These are phyloP conservation scores for Candida germanica DNA, from an alignment of 805 yeast species.

Conservation along the genomic window DNA sequence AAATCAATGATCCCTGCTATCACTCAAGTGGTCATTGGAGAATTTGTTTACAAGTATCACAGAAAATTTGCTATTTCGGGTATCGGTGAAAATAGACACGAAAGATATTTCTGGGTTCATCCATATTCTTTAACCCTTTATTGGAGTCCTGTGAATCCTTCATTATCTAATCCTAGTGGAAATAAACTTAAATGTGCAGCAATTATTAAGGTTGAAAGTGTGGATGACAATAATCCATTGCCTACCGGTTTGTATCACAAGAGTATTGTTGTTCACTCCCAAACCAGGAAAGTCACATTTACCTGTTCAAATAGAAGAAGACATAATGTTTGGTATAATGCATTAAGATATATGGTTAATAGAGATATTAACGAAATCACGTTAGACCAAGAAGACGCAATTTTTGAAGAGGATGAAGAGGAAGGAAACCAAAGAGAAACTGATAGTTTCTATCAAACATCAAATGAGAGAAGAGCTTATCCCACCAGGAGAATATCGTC, in stretches of 20 bases:
- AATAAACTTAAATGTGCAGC: constrained; percentile 77
- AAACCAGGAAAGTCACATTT: constrained; percentile 62
- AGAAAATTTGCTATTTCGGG: constrained; percentile 71
- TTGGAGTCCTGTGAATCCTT: constrained; percentile 85
- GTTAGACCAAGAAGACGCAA: constrained; percentile 30
- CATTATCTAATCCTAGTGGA: constrained; percentile 60
- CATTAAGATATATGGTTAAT: constrained; percentile 71
- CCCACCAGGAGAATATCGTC: constrained; percentile 20
- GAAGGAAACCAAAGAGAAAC: constrained; percentile 14
- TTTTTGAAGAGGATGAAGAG: constrained; percentile 13
- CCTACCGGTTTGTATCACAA: constrained; percentile 88
- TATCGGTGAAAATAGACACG: constrained; percentile 79
- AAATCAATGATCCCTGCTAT: constrained; percentile 78
- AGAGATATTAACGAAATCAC: constrained; percentile 58
- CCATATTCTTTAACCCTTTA: constrained; percentile 88
- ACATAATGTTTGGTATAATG: constrained; percentile 88
- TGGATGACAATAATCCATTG: constrained; percentile 79
- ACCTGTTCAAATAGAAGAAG: constrained; percentile 87
- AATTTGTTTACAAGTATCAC: constrained; percentile 80
- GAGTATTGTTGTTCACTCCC: constrained; percentile 73
- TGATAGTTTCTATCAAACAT: constrained; percentile 15
- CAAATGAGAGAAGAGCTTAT: constrained; percentile 20
- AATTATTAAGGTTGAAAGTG: constrained; percentile 72
- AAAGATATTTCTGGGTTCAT: constrained; percentile 93
- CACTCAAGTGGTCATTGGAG: constrained; percentile 93